Evolutionary conservation across 805 yeast species (phyloP).

Genomic region (Schwanniomyces pseudopolymorphus): DNA sequence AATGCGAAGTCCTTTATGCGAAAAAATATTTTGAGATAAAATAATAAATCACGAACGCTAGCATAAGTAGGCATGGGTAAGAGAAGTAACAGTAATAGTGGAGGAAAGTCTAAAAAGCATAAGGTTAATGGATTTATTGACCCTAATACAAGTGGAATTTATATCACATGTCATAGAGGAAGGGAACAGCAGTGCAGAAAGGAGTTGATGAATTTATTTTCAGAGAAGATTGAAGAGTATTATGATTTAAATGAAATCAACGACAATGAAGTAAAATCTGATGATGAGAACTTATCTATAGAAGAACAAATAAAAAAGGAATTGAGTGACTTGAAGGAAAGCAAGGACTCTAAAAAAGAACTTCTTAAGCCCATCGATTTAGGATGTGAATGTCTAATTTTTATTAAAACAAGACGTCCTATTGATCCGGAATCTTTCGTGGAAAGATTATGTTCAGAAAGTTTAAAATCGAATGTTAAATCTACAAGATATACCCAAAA

Average conservation of each 20-base stretch:
- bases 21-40: background rate
- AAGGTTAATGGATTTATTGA: constrained; percentile 60
- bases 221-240: constrained; percentile 35
- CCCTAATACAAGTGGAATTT: constrained; percentile 84
- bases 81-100: constrained; percentile 19
- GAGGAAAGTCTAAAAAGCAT: constrained; percentile 38
- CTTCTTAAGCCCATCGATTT: constrained; percentile 59
- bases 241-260: constrained; percentile 22
- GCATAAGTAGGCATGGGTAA: constrained; percentile 22
- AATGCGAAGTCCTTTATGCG: background rate
- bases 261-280: constrained; percentile 27
- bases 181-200: constrained; percentile 76
- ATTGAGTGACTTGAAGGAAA: constrained; percentile 56
- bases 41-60: background rate
- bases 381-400: constrained; percentile 81
- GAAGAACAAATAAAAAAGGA: constrained; percentile 79
- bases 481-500: constrained; percentile 74
- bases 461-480: constrained; percentile 49
- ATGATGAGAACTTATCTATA: constrained; percentile 48
- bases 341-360: constrained; percentile 40
- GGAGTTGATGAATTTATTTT: constrained; percentile 62
- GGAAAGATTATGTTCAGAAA: constrained; percentile 59
- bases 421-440: constrained; percentile 77
- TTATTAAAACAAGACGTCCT: constrained; percentile 78
- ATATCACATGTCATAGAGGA: constrained; percentile 83